These are phyloP conservation scores for Solanum acaule DNA, from an alignment of 257 asterid species.

Conservation along the genomic window DNA sequence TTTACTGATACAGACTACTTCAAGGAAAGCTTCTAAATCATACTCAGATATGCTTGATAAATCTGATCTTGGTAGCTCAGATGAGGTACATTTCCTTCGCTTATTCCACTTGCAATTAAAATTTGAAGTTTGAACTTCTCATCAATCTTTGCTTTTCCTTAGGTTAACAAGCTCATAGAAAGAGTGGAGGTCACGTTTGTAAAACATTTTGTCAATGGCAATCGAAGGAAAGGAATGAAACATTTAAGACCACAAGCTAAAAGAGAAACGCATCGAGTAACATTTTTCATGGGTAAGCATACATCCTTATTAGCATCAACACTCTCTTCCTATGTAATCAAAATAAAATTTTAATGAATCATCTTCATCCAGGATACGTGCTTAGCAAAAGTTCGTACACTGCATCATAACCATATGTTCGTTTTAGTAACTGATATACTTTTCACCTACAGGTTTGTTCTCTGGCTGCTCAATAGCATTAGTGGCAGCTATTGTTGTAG, in stretches of 20 bases:
- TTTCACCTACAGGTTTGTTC: conserved; percentile 47
- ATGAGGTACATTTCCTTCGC: conserved; percentile 43
- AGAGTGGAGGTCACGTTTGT: conserved; percentile 53
- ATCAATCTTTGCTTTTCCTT: background rate
- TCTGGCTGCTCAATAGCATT: conserved; percentile 74
- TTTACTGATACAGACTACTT: conserved; percentile 39
- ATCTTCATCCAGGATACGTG: background rate
- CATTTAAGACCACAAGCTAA: conserved; percentile 47
- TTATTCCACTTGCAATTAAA: background rate
- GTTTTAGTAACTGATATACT: background rate
- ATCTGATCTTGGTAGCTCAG: conserved; percentile 58
- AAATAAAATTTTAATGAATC: background rate
- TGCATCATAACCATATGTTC: background rate
- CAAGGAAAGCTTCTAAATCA: conserved; percentile 67
- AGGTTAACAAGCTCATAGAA: conserved; percentile 51
- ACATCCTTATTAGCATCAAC: background rate
- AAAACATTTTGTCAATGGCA: conserved; percentile 74
- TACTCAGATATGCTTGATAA: conserved; percentile 68
- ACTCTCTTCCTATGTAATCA: background rate
- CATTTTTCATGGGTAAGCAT: conserved; percentile 62
- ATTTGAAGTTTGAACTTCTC: background rate
- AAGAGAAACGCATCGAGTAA: conserved; percentile 57
- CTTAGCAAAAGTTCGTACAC: background rate
- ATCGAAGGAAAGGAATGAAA: conserved; percentile 60
- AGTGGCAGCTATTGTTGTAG: conserved; percentile 27